Evolutionary conservation across 495 filamentous ascomycete genomes (phyloP), one percentile per base, ranked within the genome.

Genomic region (Daldinia bambusicola): DNA sequence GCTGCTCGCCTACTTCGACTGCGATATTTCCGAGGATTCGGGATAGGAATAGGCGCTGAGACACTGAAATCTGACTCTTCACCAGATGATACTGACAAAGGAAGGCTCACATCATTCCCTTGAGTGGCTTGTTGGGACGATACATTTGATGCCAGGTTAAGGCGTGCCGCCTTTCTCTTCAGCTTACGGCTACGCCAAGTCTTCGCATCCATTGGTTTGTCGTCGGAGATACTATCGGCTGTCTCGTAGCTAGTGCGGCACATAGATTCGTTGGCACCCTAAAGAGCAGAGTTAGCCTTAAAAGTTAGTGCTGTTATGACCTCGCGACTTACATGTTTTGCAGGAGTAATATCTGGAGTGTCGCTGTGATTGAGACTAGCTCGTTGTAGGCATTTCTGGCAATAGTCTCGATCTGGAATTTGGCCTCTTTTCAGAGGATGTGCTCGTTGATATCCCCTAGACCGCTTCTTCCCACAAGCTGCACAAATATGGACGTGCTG

Each of bases 391-490:
- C 74, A 77, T 41, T 20, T 62, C 1, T 53, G 34, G 45, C 75
- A 77, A 56, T 74, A 77, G 9, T 56, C 53, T 32, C 36, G 41
- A 1, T 61, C 63, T 8, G 74, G 75, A 31, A 68, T 62, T 60
- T 77, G 61, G 8, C 74, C 74, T 40, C 56, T 76, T 18, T 72
- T 62, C 36, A 76, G 43, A 26, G 71, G 67, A 48, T 76, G 60
- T 58, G 32, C 57, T 16, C 38, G 65, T 2, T 74, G 74, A 22
- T 70, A 74, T 51, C n/a, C 48, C 38, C 34, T 62, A 10, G 75
- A 70, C 16, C 71, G 53, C 52, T 57, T 63, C 48, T 69, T 64
- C 26, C 75, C 75, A 41, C 75, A 77, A 13, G 57, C 69, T 18
- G 56, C 52, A 45, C 75, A 77, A n/a, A 66, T 32, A 63, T 74